phyloP scores from a whole-genome alignment of 1,284 basidiomycete species.

The Filobasidium uniguttulatum region DNA sequence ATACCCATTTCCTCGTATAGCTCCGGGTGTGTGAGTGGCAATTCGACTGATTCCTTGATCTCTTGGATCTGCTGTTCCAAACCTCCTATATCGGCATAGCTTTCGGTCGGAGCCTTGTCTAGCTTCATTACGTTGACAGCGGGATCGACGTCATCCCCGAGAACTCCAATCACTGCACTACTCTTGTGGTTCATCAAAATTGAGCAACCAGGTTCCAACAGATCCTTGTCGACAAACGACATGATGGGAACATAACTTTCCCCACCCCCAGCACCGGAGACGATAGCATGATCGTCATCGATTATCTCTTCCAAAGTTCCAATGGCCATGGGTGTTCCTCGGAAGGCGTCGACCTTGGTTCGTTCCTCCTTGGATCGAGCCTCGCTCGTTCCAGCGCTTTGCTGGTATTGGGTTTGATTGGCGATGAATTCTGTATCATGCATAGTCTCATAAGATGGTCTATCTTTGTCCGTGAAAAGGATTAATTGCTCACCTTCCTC shows the following conservation, averaged over 20 bases:
- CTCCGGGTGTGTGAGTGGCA: slow-evolving; percentile 95
- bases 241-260: slow-evolving; percentile 98
- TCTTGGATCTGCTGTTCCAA: slow-evolving; percentile 95
- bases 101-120: slow-evolving; percentile 96
- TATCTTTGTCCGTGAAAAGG: not conserved
- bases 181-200: slow-evolving; percentile 95
- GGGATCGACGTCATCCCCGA: slow-evolving; percentile 93
- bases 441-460: too few species aligned
- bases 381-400: slow-evolving; percentile 56
- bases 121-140: slow-evolving; percentile 98
- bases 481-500: slow-evolving; percentile 49
- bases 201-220: slow-evolving; percentile 90
- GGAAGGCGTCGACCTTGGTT: slow-evolving; percentile 83
- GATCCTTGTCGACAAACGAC: slow-evolving; percentile 97
- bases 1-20: slow-evolving; percentile 99
- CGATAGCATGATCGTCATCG: slow-evolving; percentile 98
- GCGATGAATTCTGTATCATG: slow-evolving; percentile 68
- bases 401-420: slow-evolving; percentile 83
- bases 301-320: slow-evolving; percentile 98
- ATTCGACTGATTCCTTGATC: slow-evolving; percentile 98
- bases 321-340: slow-evolving; percentile 92
- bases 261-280: slow-evolving; percentile 85
- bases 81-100: slow-evolving; percentile 96
- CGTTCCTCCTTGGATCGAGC: slow-evolving; percentile 95
- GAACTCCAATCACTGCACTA: slow-evolving; percentile 85